phyloP scores from a whole-genome alignment of 108 stramenopile genomes.

The Cyclostephanos invisitatus region DNA sequence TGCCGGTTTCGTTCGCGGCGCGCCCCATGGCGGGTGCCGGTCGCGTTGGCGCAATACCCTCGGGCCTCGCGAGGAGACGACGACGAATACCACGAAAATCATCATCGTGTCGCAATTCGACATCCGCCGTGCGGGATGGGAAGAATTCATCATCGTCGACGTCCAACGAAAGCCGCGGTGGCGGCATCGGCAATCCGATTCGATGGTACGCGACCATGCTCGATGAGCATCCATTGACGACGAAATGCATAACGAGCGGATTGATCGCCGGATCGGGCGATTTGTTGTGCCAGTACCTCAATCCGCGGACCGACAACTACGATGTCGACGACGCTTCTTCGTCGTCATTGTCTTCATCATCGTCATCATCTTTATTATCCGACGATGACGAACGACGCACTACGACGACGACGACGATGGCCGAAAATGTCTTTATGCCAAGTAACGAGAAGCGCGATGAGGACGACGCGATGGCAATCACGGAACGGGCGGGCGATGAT shows the following conservation, averaged over 20 bases:
- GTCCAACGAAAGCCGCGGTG: too few species aligned
- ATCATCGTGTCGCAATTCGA: too few species aligned
- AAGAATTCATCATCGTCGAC: too few species aligned
- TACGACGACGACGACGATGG: not conserved
- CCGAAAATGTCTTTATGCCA: not conserved
- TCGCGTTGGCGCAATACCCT: too few species aligned
- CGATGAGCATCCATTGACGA: slow-evolving; percentile 71
- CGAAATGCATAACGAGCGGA: slow-evolving; percentile 75
- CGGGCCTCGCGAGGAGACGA: too few species aligned
- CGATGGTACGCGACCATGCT: slow-evolving; percentile 70
- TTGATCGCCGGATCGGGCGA: slow-evolving; percentile 75
- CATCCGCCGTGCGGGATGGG: too few species aligned
- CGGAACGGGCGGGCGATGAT: too few species aligned
- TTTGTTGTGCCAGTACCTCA: slow-evolving; percentile 62
- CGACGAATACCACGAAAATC: too few species aligned
- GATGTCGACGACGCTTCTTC: not conserved
- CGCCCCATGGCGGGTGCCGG: too few species aligned
- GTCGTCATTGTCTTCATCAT: not conserved
- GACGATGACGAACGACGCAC: too few species aligned
- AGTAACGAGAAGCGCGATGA: not conserved
- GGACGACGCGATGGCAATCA: not conserved
- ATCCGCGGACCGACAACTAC: slow-evolving; percentile 10
- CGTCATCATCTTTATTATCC: too few species aligned
- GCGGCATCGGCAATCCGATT: slow-evolving; percentile 25
- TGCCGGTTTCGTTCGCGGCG: too few species aligned